phyloP scores from a whole-genome alignment of 2,329 filamentous ascomycete species.

The Didymella segeticola region DNA sequence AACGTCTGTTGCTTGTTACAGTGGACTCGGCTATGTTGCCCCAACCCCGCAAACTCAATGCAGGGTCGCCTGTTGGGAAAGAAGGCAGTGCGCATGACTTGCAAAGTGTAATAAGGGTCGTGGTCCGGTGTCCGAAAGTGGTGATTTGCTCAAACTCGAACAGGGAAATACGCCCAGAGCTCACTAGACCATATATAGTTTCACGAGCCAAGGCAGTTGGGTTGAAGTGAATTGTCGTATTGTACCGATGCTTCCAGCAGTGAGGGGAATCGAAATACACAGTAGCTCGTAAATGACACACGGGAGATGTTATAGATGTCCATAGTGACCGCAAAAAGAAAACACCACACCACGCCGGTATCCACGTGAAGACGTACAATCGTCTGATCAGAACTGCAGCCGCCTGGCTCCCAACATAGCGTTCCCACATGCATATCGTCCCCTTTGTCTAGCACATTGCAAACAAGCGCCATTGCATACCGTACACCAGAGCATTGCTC shows the following conservation, averaged over 20 bases:
- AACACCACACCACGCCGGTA: conserved; percentile 44
- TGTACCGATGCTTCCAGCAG: conserved; percentile 32
- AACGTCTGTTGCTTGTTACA: background rate
- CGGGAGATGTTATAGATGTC: conserved; percentile 39
- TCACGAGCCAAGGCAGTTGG: background rate
- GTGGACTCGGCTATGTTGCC: conserved; percentile 6
- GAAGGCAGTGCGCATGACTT: conserved; percentile 11
- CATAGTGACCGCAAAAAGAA: conserved; percentile 34
- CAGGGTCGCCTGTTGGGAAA: conserved; percentile 5
- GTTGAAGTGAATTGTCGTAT: conserved; percentile 30
- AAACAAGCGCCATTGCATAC: conserved; percentile 33
- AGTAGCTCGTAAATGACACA: conserved; percentile 40
- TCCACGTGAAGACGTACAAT: conserved; percentile 46
- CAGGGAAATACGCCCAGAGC: conserved; percentile 16
- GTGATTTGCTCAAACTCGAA: conserved; percentile 9
- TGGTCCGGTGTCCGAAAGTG: conserved; percentile 10
- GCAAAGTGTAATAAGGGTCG: conserved; percentile 1
- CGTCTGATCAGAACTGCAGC: conserved; percentile 37
- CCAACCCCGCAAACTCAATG: conserved; percentile 9
- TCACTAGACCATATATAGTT: conserved; percentile 10
- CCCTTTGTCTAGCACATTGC: conserved; percentile 29
- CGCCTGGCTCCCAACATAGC: conserved; percentile 41
- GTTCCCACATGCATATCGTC: conserved; percentile 39
- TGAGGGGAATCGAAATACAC: conserved; percentile 40
- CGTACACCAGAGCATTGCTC: conserved; percentile 31